Evolutionary conservation across 192 early-diverging fungal species (phyloP).

Genomic region (Linnemannia exigua): DNA sequence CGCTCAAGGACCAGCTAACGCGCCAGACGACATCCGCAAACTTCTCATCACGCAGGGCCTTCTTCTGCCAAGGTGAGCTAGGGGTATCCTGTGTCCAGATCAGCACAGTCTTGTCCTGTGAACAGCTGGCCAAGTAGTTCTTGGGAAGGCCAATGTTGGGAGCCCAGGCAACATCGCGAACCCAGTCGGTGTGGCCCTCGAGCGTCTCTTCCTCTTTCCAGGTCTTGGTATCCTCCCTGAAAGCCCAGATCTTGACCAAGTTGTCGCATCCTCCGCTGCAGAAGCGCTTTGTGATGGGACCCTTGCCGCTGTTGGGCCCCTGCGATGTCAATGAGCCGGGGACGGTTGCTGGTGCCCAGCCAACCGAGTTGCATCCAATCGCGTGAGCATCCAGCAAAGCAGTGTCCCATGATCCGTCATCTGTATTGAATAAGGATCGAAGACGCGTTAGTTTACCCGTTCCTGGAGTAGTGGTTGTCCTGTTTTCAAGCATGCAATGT

Average conservation of each 20-base stretch:
- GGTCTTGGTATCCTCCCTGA: conserved; percentile 79
- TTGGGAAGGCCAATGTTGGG: conserved; percentile 94
- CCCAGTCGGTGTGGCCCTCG: conserved; percentile 97
- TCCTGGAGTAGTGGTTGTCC: not conserved
- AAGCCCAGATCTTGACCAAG: conserved; percentile 94
- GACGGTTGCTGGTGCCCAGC: conserved; percentile 93
- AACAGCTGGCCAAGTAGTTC: conserved; percentile 93
- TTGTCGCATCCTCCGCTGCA: conserved; percentile 97
- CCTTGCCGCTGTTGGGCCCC: conserved; percentile 67
- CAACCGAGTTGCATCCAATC: conserved; percentile 93
- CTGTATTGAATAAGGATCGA: conserved; percentile 53
- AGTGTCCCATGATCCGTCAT: conserved; percentile 91
- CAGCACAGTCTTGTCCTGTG: conserved; percentile 96
- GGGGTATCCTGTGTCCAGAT: conserved; percentile 94
- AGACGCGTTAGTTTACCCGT: not conserved
- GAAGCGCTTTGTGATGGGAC: conserved; percentile 80
- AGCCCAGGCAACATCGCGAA: conserved; percentile 97
- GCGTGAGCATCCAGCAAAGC: conserved; percentile 86
- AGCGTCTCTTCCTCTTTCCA: conserved; percentile 88
- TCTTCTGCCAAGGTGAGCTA: conserved; percentile 80
- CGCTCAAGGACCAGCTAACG: conserved; percentile 96
- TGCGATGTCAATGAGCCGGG: conserved; percentile 79
- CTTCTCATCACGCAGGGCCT: conserved; percentile 75
- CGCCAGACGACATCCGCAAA: conserved; percentile 99
- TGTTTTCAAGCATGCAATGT: not conserved